Conservation (phyloP, 257 asterid genomes). For the Przewalskia tangutica region DNA sequence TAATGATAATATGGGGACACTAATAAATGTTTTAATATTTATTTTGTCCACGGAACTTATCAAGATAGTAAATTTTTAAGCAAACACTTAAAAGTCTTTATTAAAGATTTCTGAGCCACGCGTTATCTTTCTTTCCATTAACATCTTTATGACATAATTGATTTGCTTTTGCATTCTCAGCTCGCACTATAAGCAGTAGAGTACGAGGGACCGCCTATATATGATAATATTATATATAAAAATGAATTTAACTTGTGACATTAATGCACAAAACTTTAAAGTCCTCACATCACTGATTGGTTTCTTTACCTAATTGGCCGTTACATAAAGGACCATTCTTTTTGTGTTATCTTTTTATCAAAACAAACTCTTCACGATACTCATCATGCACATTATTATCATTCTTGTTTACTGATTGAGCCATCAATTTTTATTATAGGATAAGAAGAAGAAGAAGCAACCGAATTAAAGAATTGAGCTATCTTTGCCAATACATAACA, state of each 20-base stretch:
- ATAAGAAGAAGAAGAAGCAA: neutral
- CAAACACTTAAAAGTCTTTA: neutral
- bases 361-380: constrained; percentile 28
- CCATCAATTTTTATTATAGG: constrained; percentile 2
- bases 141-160: constrained; percentile 8
- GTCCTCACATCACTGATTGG: neutral
- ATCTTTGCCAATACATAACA: neutral
- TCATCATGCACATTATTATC: constrained; percentile 10
- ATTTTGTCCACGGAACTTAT: too few relatives aligned
- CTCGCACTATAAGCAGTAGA: constrained; percentile 23
- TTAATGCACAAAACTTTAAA: neutral
- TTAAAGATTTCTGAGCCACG: neutral
- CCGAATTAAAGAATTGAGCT: neutral
- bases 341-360: constrained; percentile 4
- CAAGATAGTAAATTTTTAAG: neutral
- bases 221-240: neutral
- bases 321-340: constrained; percentile 7
- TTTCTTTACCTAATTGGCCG: constrained; percentile 2
- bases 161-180: constrained; percentile 16
- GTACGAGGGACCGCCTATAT: neutral
- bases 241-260: neutral
- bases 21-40: neutral
- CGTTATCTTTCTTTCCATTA: neutral
- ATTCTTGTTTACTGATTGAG: neutral
- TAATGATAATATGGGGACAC: neutral